Percentiles rank a stretch among this genome's conserved stretches.
Evolutionary conservation across 805 yeast species (phyloP).

Genomic region (Yarrowia sp.): DNA sequence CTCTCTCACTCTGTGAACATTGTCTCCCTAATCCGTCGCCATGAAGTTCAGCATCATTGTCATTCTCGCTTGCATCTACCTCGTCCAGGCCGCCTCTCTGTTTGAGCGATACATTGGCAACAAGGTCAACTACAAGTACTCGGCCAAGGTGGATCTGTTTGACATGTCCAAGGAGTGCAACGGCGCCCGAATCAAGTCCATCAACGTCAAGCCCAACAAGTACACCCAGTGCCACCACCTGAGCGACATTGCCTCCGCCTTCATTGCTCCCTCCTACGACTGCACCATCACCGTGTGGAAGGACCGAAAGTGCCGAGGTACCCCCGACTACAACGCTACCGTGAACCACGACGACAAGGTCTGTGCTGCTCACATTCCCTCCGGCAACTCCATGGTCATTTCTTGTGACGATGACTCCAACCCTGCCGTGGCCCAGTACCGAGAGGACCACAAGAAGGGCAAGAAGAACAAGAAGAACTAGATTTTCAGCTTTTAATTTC

Average conservation of each 20-base stretch:
- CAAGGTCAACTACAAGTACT: constrained; percentile 26
- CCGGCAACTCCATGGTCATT: constrained; percentile 6
- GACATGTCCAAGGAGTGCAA: constrained; percentile 19
- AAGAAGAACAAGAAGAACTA: constrained; percentile 8
- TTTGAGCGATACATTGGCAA: constrained; percentile 24
- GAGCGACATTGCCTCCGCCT: not conserved
- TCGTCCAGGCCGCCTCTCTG: constrained; percentile 19
- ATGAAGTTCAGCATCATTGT: constrained; percentile 25
- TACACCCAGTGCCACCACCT: constrained; percentile 19
- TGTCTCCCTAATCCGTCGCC: not conserved
- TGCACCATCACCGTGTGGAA: constrained; percentile 22
- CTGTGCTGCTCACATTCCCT: constrained; percentile 18
- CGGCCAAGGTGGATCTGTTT: constrained; percentile 24
- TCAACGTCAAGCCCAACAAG: constrained; percentile 25
- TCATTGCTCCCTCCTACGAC: constrained; percentile 22
- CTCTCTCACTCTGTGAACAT: not conserved
- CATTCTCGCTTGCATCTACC: constrained; percentile 24
- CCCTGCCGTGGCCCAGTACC: constrained; percentile 6
- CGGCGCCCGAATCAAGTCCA: constrained; percentile 26
- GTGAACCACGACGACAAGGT: constrained; percentile 19
- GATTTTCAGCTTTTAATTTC: not conserved
- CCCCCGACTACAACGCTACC: constrained; percentile 23
- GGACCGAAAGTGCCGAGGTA: constrained; percentile 23
- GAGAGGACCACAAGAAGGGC: not conserved
- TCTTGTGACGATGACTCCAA: constrained; percentile 20